Evolutionary conservation across 331 rosid species (phyloP), one percentile per base, ranked within the genome.

Genomic region (Malus hybrid): DNA sequence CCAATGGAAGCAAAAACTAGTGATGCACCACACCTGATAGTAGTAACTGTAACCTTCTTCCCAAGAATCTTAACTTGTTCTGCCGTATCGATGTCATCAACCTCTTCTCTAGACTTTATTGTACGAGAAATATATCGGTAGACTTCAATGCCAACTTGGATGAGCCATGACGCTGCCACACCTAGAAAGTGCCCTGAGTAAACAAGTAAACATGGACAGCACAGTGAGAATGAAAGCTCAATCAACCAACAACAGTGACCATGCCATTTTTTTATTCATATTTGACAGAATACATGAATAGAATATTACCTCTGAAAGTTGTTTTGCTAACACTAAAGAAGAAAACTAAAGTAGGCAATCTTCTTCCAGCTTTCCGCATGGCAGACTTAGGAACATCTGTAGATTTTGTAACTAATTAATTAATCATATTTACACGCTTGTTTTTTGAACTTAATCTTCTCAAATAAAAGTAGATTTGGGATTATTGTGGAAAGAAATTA

Each of bases 81-180:
- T 33, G 73, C 48, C 46, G 77, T 69, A 27, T 87, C 86, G 8
- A 73, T 80, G 34, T 74, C 78, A 22, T 79, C 80, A 12, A 69
- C 83, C 74, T 82, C 89, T 12, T 83, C 86, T 67, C 76, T 72
- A 14, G 85, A 57, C 18, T 57, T 80, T 72, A 86, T 46, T 6
- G 55, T 16, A 5, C 78, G 57, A 12, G 73, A 67, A 50, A 85
- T 50, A 69, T 66, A 88, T 54, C 88, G 80, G 75, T 91, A 88
- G 16, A 86, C 36, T 18, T 93, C 91, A 10, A 91, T 91, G 71
- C 86, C 91, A 64, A 93, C 86, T 85, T 87, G 91, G 73, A 88
- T 87, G 60, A 91, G 73, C 96, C 97, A 90, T 24, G 98, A 89
- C 42, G 98, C 96, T 55, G 91, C 93, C 74, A 86, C 89, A 69